phyloP scores from a whole-genome alignment of 1,284 basidiomycete genomes.

The Anthracocystis panici-leucophaei region DNA sequence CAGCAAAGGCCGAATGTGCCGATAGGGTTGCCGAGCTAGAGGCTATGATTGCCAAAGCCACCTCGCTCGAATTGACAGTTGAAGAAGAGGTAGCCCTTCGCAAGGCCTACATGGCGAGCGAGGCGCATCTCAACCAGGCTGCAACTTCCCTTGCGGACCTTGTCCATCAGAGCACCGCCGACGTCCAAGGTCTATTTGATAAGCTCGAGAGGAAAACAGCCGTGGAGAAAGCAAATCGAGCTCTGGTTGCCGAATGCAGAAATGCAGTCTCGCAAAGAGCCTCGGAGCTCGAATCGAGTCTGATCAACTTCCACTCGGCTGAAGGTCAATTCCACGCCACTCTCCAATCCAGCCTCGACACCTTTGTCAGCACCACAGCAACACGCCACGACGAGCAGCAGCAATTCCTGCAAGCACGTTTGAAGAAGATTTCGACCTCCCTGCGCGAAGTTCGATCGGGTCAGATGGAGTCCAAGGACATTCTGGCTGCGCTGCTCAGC shows the following conservation, averaged over 20 bases:
- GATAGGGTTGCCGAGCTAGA: conserved; percentile 54
- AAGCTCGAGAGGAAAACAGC: conserved; percentile 85
- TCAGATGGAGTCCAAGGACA: conserved; percentile 71
- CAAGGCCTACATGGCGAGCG: conserved; percentile 82
- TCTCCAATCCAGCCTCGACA: conserved; percentile 68
- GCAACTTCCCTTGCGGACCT: conserved; percentile 79
- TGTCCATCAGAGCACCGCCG: conserved; percentile 78
- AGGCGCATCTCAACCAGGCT: conserved; percentile 78
- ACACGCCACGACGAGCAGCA: conserved; percentile 75
- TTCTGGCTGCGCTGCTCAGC: conserved; percentile 75
- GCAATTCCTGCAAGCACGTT: conserved; percentile 69
- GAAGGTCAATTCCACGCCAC: conserved; percentile 74
- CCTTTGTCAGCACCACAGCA: conserved; percentile 72
- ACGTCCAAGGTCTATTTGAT: conserved; percentile 81
- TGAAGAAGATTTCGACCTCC: conserved; percentile 26
- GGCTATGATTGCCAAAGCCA: conserved; percentile 42
- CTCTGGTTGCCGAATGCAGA: conserved; percentile 77
- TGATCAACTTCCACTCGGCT: conserved; percentile 77
- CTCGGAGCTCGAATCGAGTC: conserved; percentile 74
- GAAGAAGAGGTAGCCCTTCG: conserved; percentile 74
- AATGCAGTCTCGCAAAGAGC: conserved; percentile 74
- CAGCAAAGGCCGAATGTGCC: conserved; percentile 51
- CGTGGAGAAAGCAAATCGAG: conserved; percentile 78
- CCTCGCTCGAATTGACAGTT: conserved; percentile 41
- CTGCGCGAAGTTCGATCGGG: conserved; percentile 34